Base-by-base conservation (phyloP, 352 stramenopile species). In the Phytophthora melonis region DNA sequence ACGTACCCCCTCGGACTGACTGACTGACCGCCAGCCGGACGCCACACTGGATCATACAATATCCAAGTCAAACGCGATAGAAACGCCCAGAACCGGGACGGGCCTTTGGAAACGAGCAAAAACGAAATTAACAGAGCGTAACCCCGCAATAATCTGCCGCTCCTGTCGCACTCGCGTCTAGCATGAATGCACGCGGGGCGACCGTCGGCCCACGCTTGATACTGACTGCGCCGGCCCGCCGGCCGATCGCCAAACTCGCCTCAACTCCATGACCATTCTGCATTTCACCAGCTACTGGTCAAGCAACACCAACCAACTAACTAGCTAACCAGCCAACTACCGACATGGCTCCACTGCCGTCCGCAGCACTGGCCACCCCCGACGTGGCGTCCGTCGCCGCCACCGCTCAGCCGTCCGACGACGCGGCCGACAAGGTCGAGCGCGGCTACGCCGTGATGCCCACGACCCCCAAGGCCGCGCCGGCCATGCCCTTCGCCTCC, bases 271-370 rank as follows among this genome's bases (percentile, higher is more conserved):
- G 21, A 45, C 21, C 63, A 69, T 69, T 69, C 54, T 69, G 41
- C 53, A 69, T 69, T 69, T 58, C 34, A 69, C 63, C 63, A 63
- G 13, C 54, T 39, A 69, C 63, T 63, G 63, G 63, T 59, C 43
- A 64, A 70, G 30, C 54, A 58, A 59, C 23, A 25, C 23, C 23
- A 25, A 25, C 23, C 23, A 25, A 25, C 23, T 25, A 13, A 68
- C 56, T 43, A 59, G 53, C 14, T 43, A 53, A 70, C 54, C 45
- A 13, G 2, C 55, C 56, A 36, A 63, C 43, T 19, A 57, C 54
- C 43, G 32, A 59, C 56, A 72, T 55, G 63, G 53, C 54, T 23
- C 41, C 63, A 53, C 30, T 58, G 27, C 30, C 63, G 47, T 64
- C 43, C 45, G 32, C 63, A 70, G 34, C 52, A 23, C 45, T 61